A percentile compares a stretch with the other conserved stretches of the same genome.
Evolutionary conservation across 768 basidiomycete species (phyloP).

Genomic region (Podaxis carcinomalis): DNA sequence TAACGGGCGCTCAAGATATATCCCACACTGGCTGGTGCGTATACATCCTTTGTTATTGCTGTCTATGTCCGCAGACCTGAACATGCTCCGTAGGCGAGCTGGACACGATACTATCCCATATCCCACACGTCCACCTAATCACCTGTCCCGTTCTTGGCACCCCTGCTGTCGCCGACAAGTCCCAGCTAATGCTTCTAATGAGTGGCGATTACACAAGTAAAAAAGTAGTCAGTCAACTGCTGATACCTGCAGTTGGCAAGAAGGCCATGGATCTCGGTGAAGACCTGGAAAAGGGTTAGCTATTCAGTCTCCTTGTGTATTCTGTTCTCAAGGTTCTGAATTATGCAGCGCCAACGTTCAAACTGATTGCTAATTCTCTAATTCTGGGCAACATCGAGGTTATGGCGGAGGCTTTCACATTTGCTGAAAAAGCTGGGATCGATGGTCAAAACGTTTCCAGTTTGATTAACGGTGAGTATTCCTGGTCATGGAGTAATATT

Average conservation of each 20-base stretch:
- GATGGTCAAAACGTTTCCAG: constrained; percentile 52
- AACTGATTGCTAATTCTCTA: constrained; percentile 77
- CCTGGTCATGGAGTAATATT: not conserved
- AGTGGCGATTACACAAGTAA: constrained; percentile 80
- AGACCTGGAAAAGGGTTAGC: constrained; percentile 75
- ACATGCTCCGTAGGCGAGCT: constrained; percentile 39
- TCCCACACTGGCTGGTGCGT: constrained; percentile 44
- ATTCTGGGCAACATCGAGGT: constrained; percentile 76
- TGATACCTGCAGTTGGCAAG: constrained; percentile 74
- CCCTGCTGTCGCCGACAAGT: constrained; percentile 60
- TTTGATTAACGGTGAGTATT: constrained; percentile 52
- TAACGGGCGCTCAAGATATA: constrained; percentile 40
- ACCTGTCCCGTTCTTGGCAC: constrained; percentile 77
- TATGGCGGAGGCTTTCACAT: constrained; percentile 77
- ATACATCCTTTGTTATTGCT: not conserved
- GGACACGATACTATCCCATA: constrained; percentile 57
- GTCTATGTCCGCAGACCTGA: not conserved
- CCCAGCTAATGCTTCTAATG: constrained; percentile 69
- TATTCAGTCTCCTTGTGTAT: not conserved
- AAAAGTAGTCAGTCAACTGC: constrained; percentile 71
- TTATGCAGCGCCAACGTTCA: constrained; percentile 57
- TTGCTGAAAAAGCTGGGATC: constrained; percentile 82
- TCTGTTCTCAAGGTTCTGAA: not conserved
- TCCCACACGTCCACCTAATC: constrained; percentile 60
- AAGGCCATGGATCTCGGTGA: constrained; percentile 81